Base-by-base conservation (phyloP, 805 yeast species). In the Suhomyces sp. region DNA sequence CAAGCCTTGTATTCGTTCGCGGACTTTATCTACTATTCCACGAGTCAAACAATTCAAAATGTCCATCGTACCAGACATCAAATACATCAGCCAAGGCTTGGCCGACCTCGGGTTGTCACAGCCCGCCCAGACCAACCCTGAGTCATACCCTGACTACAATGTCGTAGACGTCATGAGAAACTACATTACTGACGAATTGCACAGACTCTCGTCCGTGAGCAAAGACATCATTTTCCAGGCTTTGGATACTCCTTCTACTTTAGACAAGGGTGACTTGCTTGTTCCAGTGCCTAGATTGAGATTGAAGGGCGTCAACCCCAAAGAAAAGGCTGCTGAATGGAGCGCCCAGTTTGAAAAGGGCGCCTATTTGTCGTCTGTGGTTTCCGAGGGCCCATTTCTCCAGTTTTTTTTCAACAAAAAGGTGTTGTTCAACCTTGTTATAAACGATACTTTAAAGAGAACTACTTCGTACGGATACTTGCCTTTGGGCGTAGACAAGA, bases 191-290 rank as follows among this genome's bases (percentile, higher is more conserved):
- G 79, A 82, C 57, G 93, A 92, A 66, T 79, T 94, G 53, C 78
- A 87, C 53, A 76, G 79, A 58, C 73, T 94, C 59, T 79, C 96
- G 17, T 86, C 85, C 35, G 96, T 91, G 40, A 87, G 86, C 53
- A 72, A 79, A 51, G 72, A 75, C 3, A 67, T 90, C 47, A 89
- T 92, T 56, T 89, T 79, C 69, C 88, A 90, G 52, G 90, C 97
- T 35, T 78, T 94, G 63, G 98, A 94, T 71, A 82, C 93, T 78
- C 90, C 97, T 20, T 78, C 81, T 57, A 85, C 91, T 40, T 73
- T 87, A 59, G 97, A 91, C 54, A 86, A 93, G 64, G 99, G 98
- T 65, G 99, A 94, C 69, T 79, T 94, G 62, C 80, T 93, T 55
- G 83, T 93, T 50, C 97, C 99, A 43, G 79, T 94, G 43, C 99